phyloP scores from a whole-genome alignment of 176 grass and related monocot species.

The Rhynchospora breviuscula region DNA sequence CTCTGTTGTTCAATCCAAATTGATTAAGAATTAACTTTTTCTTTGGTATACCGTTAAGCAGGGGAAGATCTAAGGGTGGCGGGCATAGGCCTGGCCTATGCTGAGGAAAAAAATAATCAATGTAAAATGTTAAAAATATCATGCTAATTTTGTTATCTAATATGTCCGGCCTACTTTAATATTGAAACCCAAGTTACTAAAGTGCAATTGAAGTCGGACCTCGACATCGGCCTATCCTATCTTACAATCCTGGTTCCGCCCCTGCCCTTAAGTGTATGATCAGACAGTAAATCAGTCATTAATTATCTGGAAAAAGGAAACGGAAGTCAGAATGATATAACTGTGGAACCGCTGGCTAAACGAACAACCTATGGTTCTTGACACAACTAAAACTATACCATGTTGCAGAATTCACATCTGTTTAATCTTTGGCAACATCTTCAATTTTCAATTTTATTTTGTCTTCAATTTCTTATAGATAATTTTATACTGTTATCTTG shows the following conservation, averaged over 20 bases:
- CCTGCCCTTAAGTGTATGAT: background rate
- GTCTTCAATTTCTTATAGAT: background rate
- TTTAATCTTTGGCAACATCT: background rate
- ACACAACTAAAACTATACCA: background rate
- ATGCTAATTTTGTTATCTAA: too few species aligned
- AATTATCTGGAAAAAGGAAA: background rate
- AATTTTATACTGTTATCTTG: constrained; percentile 5
- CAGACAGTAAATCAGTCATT: background rate
- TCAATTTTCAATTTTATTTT: background rate
- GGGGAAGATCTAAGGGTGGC: too few species aligned
- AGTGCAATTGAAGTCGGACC: too few species aligned
- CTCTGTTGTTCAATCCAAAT: background rate
- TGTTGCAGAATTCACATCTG: background rate
- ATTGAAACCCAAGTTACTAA: too few species aligned
- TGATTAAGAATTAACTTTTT: background rate
- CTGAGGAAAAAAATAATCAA: too few species aligned
- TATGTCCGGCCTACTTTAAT: too few species aligned
- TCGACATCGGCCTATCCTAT: too few species aligned
- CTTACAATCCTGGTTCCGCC: too few species aligned
- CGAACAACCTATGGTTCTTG: background rate
- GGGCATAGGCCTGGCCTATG: too few species aligned
- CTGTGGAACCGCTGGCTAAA: background rate
- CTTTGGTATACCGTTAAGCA: too few species aligned
- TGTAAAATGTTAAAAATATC: too few species aligned
- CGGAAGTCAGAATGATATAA: background rate